A percentile compares a stretch with the other conserved stretches of the same genome.
Evolutionary conservation across 2,329 filamentous ascomycete genomes (phyloP).

Genomic region (Calonectria fujianensis): DNA sequence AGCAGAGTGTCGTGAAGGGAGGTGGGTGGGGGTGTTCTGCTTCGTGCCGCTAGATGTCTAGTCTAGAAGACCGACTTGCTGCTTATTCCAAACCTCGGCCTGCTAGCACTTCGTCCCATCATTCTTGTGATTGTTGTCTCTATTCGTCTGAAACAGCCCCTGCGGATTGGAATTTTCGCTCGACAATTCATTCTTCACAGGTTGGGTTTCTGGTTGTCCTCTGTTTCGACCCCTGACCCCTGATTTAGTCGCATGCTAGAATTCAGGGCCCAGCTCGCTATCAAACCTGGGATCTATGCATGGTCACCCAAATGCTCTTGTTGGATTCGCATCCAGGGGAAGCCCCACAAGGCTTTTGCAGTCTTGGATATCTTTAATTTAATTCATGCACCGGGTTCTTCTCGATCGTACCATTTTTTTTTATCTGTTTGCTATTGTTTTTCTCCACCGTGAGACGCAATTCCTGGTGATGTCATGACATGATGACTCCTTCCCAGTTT

Average conservation of each 20-base stretch:
- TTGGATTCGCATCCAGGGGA: conserved; percentile 4
- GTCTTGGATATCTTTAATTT: neutral
- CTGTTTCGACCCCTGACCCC: conserved; percentile 9
- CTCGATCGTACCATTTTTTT: conserved; percentile 4
- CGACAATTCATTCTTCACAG: conserved; percentile 9
- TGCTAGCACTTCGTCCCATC: conserved; percentile 21
- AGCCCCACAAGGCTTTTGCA: neutral
- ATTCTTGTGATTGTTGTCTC: neutral
- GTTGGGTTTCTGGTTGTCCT: conserved; percentile 13
- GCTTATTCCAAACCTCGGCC: conserved; percentile 15
- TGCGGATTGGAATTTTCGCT: conserved; percentile 2
- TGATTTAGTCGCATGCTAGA: conserved; percentile 2
- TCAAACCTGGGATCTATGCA: conserved; percentile 1
- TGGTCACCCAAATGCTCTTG: conserved; percentile 1
- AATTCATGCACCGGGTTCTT: neutral
- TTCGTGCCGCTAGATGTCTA: conserved; percentile 12
- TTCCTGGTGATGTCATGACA: conserved; percentile 41
- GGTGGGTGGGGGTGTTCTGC: neutral
- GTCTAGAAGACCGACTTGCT: conserved; percentile 27
- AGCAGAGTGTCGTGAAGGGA: neutral
- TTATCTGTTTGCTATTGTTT: neutral
- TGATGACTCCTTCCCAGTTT: conserved; percentile 31
- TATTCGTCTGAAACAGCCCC: conserved; percentile 31
- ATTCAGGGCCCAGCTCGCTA: neutral
- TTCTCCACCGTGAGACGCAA: neutral